These are phyloP conservation scores for Colletotrichum chrysophilum DNA, from an alignment of 2,329 filamentous ascomycete species.

Conservation along the genomic window DNA sequence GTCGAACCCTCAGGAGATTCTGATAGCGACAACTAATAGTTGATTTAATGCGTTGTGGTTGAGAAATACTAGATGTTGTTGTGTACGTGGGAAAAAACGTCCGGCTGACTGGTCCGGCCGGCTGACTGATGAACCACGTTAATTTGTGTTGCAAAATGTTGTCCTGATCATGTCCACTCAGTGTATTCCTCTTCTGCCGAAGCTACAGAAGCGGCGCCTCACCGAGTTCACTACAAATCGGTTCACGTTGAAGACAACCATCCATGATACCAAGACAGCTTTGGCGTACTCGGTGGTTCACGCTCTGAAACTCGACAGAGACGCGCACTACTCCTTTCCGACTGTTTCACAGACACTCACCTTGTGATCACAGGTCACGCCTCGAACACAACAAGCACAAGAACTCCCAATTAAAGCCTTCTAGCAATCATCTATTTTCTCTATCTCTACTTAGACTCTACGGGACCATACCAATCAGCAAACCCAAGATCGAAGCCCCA, in stretches of 20 bases:
- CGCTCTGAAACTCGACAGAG: background rate
- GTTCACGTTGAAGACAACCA: no score
- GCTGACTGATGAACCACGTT: no score
- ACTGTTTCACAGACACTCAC: background rate
- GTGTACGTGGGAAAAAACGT: no score
- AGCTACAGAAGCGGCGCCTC: accelerated
- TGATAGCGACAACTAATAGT: no score
- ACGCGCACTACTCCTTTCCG: background rate
- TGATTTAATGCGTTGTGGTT: no score
- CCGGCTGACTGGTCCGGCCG: no score
- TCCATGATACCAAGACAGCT: no score
- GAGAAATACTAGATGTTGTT: no score
- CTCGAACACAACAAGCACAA: background rate
- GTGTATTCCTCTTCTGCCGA: no score
- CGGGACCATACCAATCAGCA: background rate
- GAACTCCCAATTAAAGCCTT: background rate
- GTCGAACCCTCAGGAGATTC: no score
- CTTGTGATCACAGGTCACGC: accelerated
- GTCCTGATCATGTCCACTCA: accelerated
- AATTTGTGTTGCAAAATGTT: accelerated
- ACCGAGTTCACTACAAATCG: accelerated
- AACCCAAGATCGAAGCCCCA: background rate
- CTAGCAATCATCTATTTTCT: background rate
- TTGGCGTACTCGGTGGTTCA: background rate
- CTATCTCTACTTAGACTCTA: background rate